Percentiles rank a stretch among this genome's conserved stretches.
Evolutionary conservation across 2,329 filamentous ascomycete genomes (phyloP).

Genomic region (Thyridium curvatum): DNA sequence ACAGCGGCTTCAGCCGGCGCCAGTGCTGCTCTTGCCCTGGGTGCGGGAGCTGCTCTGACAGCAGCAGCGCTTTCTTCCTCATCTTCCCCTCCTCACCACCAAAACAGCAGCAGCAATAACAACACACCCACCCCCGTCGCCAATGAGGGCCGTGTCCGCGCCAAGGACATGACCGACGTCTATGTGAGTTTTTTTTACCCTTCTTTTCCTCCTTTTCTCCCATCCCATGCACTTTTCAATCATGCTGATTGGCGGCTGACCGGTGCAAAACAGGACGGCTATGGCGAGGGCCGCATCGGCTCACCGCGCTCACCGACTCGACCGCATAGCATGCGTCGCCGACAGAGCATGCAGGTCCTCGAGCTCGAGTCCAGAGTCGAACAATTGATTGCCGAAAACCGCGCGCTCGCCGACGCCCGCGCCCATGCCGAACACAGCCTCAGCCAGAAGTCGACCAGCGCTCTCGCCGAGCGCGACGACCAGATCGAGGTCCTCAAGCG

Average conservation of each 20-base stretch:
- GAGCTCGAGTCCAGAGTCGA: constrained; percentile 85
- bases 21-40: constrained; percentile 4
- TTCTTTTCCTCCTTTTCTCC: constrained; percentile 4
- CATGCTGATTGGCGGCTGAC: constrained; percentile 1
- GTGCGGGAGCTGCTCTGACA: constrained; percentile 7
- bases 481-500: constrained; percentile 80
- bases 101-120: constrained; percentile 9
- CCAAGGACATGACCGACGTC: constrained; percentile 85
- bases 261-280: constrained; percentile 67
- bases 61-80: background rate
- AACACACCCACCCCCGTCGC: constrained; percentile 58
- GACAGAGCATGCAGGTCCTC: constrained; percentile 94
- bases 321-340: constrained; percentile 91
- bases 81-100: constrained; percentile 6
- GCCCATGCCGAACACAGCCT: constrained; percentile 58
- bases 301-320: constrained; percentile 89
- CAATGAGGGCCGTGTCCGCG: constrained; percentile 80
- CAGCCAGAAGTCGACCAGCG: constrained; percentile 59
- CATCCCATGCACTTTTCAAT: background rate
- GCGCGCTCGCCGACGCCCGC: constrained; percentile 67
- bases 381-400: constrained; percentile 79
- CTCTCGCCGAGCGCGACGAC: constrained; percentile 74
- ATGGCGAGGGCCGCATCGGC: constrained; percentile 78
- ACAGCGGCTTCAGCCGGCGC: constrained; percentile 11
- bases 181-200: constrained; percentile 62